Base-by-base conservation (phyloP, 441 rosid genomes). In the Omphalea diandra region DNA sequence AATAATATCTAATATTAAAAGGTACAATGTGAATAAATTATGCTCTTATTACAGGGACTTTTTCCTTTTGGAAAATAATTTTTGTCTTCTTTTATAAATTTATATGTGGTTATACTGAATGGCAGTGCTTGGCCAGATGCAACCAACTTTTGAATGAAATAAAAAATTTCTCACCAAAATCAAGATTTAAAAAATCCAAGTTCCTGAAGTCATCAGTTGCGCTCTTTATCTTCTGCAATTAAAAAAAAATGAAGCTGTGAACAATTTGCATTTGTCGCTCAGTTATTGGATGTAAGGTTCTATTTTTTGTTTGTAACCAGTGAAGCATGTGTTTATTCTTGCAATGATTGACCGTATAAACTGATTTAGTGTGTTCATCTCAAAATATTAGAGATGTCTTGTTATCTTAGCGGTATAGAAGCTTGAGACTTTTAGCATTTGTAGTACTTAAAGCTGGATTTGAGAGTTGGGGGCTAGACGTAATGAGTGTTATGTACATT, bases 111-210 rank as follows among this genome's bases (percentile, higher is more conserved):
- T 50, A 22, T 20, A 38, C 29, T 43, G 55, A 80, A 79, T 26
- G 46, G 44, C 17, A 49, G 58, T 79, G 83, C 82, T 47, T 69
- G 75, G 32, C 65, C 81, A 78, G 79, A 74, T 75, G 84, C 31
- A 14, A 57, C 66, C 5, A 31, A 32, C 57, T 41, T 44, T 40
- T 7, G 7, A 26, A 50, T 67, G 46, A 40, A 18, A 64, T 27
- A 18, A 40, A 26, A 66, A 29, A 33, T 7, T n/a, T 12, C 8
- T 66, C 33, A 38, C 18, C 44, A 53, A 54, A n/a, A 55, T 68
- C 57, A 31, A 33, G 41, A 29, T 41, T 27, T 29, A 27, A 29
- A 29, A 63, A 41, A 27, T n/a, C 8, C 36, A 58, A 47, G 57
- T 47, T 47, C 17, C 36, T 47, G 36, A 33, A 35, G 53, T 49